Evolutionary conservation across 2,329 filamentous ascomycete species (phyloP).

Genomic region (Aspergillus neotritici): DNA sequence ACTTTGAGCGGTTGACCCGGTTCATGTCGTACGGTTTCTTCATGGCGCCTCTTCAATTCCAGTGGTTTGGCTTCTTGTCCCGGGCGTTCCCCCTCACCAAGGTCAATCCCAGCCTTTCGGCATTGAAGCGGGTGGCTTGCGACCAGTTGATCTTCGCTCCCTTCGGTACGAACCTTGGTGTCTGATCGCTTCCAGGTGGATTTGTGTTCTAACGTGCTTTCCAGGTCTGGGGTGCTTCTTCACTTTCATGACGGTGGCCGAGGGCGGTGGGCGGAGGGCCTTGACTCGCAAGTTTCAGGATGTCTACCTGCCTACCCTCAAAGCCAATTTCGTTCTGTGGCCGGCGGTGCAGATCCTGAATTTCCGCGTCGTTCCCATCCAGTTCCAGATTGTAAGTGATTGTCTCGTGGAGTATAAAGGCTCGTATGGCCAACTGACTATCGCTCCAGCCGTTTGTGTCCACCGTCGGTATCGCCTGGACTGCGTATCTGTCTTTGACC

Average conservation of each 20-base stretch:
- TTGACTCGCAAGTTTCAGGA: conserved; percentile 81
- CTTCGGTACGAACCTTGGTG: conserved; percentile 52
- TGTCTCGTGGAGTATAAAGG: neutral
- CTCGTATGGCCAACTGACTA: neutral
- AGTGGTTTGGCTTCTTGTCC: conserved; percentile 87
- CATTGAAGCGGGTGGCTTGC: conserved; percentile 82
- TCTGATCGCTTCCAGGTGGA: conserved; percentile 1
- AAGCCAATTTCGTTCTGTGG: conserved; percentile 95
- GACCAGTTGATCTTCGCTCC: conserved; percentile 94
- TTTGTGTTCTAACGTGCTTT: conserved; percentile 6
- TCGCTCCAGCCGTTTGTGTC: conserved; percentile 78
- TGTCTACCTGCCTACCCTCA: conserved; percentile 88
- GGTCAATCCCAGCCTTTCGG: conserved; percentile 65
- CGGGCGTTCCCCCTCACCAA: conserved; percentile 79
- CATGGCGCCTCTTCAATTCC: conserved; percentile 92
- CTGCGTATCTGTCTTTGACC: conserved; percentile 86
- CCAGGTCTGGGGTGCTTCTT: conserved; percentile 79
- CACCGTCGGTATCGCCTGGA: conserved; percentile 94
- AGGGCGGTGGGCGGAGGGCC: conserved; percentile 79
- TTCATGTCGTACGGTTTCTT: conserved; percentile 98
- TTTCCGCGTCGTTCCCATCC: conserved; percentile 89
- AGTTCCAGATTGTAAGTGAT: conserved; percentile 83
- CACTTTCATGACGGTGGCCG: conserved; percentile 90
- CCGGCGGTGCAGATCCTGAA: conserved; percentile 94
- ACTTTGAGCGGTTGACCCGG: conserved; percentile 87